Percentiles rank a stretch among this genome's conserved stretches.
Conservation (phyloP, 192 early-diverging fungal species). For the Coemansia asiatica region DNA sequence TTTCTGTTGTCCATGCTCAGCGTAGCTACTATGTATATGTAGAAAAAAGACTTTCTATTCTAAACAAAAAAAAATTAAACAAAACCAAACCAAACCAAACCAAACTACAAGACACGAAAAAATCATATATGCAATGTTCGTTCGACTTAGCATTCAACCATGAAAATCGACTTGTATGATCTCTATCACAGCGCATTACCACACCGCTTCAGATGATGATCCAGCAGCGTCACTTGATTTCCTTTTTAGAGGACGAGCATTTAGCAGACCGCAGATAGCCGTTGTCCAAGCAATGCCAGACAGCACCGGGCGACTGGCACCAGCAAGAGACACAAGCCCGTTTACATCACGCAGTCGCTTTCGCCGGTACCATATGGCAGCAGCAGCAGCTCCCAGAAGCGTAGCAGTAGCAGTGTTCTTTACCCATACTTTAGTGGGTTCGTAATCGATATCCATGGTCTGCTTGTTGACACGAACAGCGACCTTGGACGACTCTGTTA, state of each 20-base stretch:
- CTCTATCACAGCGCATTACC: not conserved
- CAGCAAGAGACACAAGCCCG: constrained; percentile 44
- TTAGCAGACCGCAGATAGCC: constrained; percentile 34
- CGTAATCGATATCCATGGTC: constrained; percentile 34
- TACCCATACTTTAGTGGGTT: constrained; percentile 41
- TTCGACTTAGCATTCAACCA: no score
- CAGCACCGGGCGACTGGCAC: constrained; percentile 42
- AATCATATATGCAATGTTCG: no score
- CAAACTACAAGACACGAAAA: no score
- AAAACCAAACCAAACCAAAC: not conserved
- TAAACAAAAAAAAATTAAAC: not conserved
- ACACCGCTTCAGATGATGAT: not conserved
- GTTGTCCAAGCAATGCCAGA: constrained; percentile 38
- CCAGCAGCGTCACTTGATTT: not conserved
- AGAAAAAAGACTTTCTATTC: not conserved
- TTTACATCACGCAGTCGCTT: constrained; percentile 25
- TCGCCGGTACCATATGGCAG: constrained; percentile 35
- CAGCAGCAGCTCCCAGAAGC: constrained; percentile 27
- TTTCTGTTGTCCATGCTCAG: not conserved
- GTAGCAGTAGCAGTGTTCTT: constrained; percentile 15
- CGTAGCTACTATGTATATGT: no score
- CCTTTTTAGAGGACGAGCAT: constrained; percentile 23
- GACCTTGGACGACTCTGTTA: constrained; percentile 39
- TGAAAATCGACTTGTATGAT: not conserved
- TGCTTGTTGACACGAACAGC: constrained; percentile 32